Conservation (phyloP, 306 rosid genomes). For the Neltuma alba region DNA sequence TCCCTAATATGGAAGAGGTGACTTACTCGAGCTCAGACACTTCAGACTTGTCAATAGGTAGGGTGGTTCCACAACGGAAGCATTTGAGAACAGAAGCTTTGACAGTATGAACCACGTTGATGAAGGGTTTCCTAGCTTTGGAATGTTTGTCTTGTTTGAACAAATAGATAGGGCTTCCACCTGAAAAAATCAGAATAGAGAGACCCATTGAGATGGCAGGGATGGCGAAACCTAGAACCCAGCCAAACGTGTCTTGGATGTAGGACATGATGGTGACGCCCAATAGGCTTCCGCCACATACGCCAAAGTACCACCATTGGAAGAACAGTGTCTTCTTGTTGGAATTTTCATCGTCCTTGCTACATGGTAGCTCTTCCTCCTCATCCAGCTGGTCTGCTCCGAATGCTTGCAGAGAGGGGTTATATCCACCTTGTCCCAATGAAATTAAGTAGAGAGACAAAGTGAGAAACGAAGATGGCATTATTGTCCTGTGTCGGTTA, state of each 20-base stretch:
- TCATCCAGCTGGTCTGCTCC: slow-evolving; percentile 87
- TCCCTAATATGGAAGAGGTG: background rate
- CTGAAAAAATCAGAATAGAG: slow-evolving; percentile 58
- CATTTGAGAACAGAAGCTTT: slow-evolving; percentile 62
- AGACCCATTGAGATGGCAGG: slow-evolving; percentile 72
- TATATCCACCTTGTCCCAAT: slow-evolving; percentile 90
- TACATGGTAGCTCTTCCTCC: slow-evolving; percentile 69
- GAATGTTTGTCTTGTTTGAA: slow-evolving; percentile 46
- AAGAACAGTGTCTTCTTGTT: slow-evolving; percentile 65
- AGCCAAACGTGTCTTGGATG: slow-evolving; percentile 87
- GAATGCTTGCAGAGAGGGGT: slow-evolving; percentile 90
- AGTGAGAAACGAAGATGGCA: slow-evolving; percentile 66
- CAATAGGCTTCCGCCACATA: slow-evolving; percentile 81
- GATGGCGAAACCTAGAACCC: slow-evolving; percentile 89
- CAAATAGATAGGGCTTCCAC: slow-evolving; percentile 69
- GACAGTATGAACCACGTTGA: slow-evolving; percentile 43
- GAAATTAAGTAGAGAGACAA: slow-evolving; percentile 80
- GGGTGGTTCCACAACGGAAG: slow-evolving; percentile 47
- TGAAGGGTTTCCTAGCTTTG: slow-evolving; percentile 36
- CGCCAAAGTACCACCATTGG: slow-evolving; percentile 91
- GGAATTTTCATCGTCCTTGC: slow-evolving; percentile 52
- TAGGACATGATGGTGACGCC: slow-evolving; percentile 93
- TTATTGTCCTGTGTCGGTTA: slow-evolving; percentile 51
- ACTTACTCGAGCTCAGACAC: slow-evolving; percentile 83
- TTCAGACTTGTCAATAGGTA: slow-evolving; percentile 52